phyloP scores from a whole-genome alignment of 306 rosid species.

The Pyrus betulifolia region DNA sequence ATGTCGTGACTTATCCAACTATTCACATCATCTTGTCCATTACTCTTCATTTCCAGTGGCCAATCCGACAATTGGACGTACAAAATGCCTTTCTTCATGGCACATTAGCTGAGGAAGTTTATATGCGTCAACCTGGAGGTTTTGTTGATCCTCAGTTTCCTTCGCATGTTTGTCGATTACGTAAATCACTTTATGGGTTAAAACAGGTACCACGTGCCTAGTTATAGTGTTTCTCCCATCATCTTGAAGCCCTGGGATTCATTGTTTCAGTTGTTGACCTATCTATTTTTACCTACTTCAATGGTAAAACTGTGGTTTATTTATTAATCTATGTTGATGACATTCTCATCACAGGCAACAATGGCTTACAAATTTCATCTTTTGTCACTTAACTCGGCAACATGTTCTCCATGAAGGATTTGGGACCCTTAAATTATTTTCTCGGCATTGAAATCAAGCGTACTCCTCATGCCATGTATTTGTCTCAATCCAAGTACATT shows the following conservation, averaged over 20 bases:
- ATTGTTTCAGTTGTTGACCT: background rate
- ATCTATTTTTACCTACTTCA: background rate
- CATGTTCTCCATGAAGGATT: background rate
- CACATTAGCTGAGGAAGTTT: background rate
- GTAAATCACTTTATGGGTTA: background rate
- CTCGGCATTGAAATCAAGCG: too few relatives aligned
- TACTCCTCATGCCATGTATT: too few relatives aligned
- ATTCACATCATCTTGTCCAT: too few relatives aligned
- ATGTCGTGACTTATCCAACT: too few relatives aligned
- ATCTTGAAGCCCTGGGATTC: background rate
- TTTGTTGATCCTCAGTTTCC: background rate
- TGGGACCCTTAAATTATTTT: too few relatives aligned
- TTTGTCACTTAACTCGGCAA: background rate
- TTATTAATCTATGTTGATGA: background rate
- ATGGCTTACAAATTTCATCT: background rate
- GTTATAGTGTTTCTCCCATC: background rate
- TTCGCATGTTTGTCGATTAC: background rate
- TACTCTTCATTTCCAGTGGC: background rate
- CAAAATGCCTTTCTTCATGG: background rate
- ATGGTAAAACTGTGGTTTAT: background rate
- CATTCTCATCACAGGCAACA: background rate
- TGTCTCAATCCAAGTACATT: too few relatives aligned
- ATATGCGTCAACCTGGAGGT: background rate
- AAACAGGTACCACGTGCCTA: background rate
- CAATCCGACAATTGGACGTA: background rate